A percentile compares a stretch with the other conserved stretches of the same genome.
Evolutionary conservation across 2,329 filamentous ascomycete genomes (phyloP).

Genomic region (Cladosporium sp.): DNA sequence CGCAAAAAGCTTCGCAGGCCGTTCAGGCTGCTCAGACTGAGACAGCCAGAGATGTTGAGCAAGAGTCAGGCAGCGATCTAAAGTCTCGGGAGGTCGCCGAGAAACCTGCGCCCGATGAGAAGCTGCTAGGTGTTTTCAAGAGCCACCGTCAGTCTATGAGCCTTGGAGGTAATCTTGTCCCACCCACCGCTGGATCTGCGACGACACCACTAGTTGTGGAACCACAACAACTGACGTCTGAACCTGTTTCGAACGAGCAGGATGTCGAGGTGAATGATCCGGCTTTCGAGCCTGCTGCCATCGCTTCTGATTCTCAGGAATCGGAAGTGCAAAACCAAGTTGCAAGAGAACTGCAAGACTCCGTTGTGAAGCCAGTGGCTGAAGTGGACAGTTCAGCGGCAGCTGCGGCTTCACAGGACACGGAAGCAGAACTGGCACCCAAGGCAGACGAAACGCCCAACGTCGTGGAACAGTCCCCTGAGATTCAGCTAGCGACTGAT

Average conservation of each 20-base stretch:
- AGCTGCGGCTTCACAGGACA: too few relatives aligned
- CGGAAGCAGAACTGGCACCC: neutral
- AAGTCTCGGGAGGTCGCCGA: neutral
- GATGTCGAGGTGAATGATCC: conserved; percentile 11
- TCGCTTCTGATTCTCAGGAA: neutral
- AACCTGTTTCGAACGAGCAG: conserved; percentile 13
- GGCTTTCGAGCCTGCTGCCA: neutral
- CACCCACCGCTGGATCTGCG: neutral
- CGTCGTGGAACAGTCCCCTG: neutral
- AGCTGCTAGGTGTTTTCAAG: conserved; percentile 11
- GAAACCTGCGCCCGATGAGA: conserved; percentile 8
- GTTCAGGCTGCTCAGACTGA: conserved; percentile 1
- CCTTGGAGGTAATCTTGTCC: neutral
- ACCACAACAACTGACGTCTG: neutral
- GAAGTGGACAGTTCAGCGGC: neutral
- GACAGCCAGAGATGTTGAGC: neutral
- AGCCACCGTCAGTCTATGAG: conserved; percentile 12
- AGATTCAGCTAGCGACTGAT: neutral
- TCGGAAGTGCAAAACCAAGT: neutral
- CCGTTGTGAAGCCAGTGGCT: neutral
- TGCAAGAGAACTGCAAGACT: neutral
- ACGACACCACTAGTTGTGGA: neutral
- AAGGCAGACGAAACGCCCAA: neutral
- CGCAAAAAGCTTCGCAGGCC: conserved; percentile 5
- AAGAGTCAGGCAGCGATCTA: neutral